These are phyloP conservation scores for Nothophoma quercina DNA, from an alignment of 2,329 filamentous ascomycete species.

Conservation along the genomic window DNA sequence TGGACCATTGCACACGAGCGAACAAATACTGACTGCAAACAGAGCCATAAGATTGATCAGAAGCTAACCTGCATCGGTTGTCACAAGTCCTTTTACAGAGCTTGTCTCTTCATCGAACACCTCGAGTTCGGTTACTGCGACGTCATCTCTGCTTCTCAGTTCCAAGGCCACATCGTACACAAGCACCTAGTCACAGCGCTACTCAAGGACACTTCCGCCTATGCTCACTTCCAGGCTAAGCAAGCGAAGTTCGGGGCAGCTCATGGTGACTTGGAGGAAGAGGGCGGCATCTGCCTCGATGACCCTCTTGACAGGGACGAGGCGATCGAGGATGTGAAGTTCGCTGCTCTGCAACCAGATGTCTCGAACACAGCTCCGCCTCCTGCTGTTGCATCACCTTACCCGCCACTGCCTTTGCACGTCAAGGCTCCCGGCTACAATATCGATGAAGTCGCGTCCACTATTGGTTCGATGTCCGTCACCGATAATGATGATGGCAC, in stretches of 20 bases:
- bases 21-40: not conserved
- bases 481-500: conserved; percentile 15
- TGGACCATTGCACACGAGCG: not conserved
- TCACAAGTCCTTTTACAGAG: conserved; percentile 55
- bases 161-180: conserved; percentile 59
- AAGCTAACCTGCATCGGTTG: conserved; percentile 64
- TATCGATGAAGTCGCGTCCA: conserved; percentile 15
- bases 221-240: conserved; percentile 40
- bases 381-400: conserved; percentile 12
- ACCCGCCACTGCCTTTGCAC: conserved; percentile 33
- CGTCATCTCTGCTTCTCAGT: conserved; percentile 52
- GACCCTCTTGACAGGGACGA: conserved; percentile 27
- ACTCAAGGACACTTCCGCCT: conserved; percentile 25
- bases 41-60: conserved; percentile 61
- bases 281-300: conserved; percentile 33
- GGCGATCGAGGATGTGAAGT: conserved; percentile 27
- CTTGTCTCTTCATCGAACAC: conserved; percentile 60
- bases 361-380: not conserved
- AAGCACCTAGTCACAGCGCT: conserved; percentile 56
- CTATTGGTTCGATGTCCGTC: conserved; percentile 28
- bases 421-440: not conserved
- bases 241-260: conserved; percentile 37
- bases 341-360: conserved; percentile 37
- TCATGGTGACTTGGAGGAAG: conserved; percentile 37
- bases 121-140: conserved; percentile 62